Conservation (phyloP, 441 rosid genomes). For the Eutrema salsugineum region DNA sequence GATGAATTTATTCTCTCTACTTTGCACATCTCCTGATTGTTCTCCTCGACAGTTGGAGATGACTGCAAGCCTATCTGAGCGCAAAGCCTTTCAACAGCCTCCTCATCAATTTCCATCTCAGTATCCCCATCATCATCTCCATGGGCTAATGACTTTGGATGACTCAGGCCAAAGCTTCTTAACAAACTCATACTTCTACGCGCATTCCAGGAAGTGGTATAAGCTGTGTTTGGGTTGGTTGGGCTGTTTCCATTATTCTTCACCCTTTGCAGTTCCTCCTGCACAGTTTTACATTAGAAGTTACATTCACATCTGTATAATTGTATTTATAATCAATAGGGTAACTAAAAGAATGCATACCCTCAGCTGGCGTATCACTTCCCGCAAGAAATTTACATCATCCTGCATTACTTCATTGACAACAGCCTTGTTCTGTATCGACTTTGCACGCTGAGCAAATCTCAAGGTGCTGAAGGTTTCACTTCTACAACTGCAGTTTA, state of each 20-base stretch:
- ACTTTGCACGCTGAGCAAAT: constrained; percentile 98
- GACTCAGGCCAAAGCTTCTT: constrained; percentile 72
- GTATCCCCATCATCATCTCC: constrained; percentile 94
- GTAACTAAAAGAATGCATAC: constrained; percentile 37
- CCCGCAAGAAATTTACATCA: constrained; percentile 88
- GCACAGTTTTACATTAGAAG: constrained; percentile 19
- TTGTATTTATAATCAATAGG: neutral
- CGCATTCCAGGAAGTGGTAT: constrained; percentile 77
- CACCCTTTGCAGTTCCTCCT: constrained; percentile 94
- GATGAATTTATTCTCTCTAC: constrained; percentile 29
- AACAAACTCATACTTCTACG: constrained; percentile 91
- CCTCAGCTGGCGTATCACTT: constrained; percentile 88
- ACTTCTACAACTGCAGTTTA: constrained; percentile 75
- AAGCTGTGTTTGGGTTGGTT: constrained; percentile 46
- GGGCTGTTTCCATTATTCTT: constrained; percentile 72
- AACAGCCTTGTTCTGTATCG: constrained; percentile 91
- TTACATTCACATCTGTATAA: constrained; percentile 3
- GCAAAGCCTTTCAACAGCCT: constrained; percentile 86
- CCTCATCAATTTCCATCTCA: constrained; percentile 99
- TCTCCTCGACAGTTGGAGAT: constrained; percentile 32
- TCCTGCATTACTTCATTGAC: constrained; percentile 98
- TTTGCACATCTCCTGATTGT: constrained; percentile 29
- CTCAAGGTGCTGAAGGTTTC: constrained; percentile 96
- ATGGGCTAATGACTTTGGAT: constrained; percentile 54
- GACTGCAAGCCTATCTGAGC: constrained; percentile 51